Percentiles rank a stretch among this genome's conserved stretches.
phyloP scores from a whole-genome alignment of 805 yeast genomes.

The Saccharomycopsis fibuligera region DNA sequence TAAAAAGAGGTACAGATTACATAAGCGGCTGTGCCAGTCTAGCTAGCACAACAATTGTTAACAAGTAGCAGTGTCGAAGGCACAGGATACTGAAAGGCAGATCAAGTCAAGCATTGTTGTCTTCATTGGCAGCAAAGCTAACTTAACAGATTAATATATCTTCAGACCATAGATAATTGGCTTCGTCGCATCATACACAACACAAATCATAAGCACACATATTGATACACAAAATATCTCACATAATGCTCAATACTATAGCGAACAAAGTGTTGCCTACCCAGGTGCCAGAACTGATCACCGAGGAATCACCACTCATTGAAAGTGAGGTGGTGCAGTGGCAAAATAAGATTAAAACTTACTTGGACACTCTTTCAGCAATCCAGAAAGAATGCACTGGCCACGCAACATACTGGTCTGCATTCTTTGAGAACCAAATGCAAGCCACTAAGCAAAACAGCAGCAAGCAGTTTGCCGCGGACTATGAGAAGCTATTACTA shows the following conservation, averaged over 20 bases:
- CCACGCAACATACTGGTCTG: conserved; percentile 22
- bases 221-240: too few relatives aligned
- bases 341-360: conserved; percentile 8
- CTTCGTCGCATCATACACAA: too few relatives aligned
- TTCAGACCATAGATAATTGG: too few relatives aligned
- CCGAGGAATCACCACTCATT: conserved; percentile 7
- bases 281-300: conserved; percentile 4
- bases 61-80: too few relatives aligned
- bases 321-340: conserved; percentile 16
- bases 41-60: too few relatives aligned
- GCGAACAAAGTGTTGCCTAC: conserved; percentile 10
- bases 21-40: too few relatives aligned
- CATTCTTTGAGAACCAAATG: conserved; percentile 18
- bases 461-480: background rate
- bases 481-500: conserved; percentile 3
- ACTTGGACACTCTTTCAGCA: conserved; percentile 5
- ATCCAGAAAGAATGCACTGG: conserved; percentile 14
- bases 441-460: background rate
- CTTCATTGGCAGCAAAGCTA: too few relatives aligned
- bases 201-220: too few relatives aligned
- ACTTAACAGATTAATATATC: too few relatives aligned
- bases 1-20: too few relatives aligned
- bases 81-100: too few relatives aligned
- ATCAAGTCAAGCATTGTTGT: too few relatives aligned
- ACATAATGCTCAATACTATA: conserved; percentile 12